Percentiles rank a stretch among this genome's conserved stretches.
Conservation (phyloP, 306 rosid genomes). For the Benincasa hispida region DNA sequence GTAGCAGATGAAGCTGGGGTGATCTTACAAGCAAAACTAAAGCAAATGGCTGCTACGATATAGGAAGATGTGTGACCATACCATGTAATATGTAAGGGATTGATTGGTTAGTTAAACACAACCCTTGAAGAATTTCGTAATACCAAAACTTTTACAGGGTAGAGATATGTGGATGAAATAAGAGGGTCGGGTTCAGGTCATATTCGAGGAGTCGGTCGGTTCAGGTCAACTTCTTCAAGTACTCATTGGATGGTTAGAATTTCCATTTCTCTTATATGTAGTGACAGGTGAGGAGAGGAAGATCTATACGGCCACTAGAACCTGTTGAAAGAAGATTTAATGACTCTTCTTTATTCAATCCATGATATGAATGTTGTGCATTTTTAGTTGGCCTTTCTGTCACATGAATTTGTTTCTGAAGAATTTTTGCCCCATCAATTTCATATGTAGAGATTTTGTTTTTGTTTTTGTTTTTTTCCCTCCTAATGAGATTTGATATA, state of each 20-base stretch:
- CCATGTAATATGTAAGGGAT: background rate
- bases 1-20: slow-evolving; percentile 65
- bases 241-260: background rate
- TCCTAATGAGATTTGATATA: background rate
- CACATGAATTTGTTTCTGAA: no score
- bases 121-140: background rate
- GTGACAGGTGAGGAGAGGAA: background rate
- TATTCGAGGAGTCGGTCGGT: background rate
- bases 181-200: background rate
- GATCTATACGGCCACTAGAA: background rate
- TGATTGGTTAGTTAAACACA: background rate
- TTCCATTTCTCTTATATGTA: background rate
- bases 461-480: background rate
- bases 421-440: background rate
- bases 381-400: background rate
- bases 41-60: slow-evolving; percentile 38
- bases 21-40: slow-evolving; percentile 46
- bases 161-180: background rate
- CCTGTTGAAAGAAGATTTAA: background rate
- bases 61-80: slow-evolving; percentile 12
- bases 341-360: background rate
- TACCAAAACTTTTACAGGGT: background rate
- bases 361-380: background rate
- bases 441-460: background rate
- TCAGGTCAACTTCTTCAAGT: background rate